Percentiles rank a stretch among this genome's conserved stretches.
phyloP scores from a whole-genome alignment of 2,329 filamentous ascomycete genomes.

The Neofusicoccum sp. region DNA sequence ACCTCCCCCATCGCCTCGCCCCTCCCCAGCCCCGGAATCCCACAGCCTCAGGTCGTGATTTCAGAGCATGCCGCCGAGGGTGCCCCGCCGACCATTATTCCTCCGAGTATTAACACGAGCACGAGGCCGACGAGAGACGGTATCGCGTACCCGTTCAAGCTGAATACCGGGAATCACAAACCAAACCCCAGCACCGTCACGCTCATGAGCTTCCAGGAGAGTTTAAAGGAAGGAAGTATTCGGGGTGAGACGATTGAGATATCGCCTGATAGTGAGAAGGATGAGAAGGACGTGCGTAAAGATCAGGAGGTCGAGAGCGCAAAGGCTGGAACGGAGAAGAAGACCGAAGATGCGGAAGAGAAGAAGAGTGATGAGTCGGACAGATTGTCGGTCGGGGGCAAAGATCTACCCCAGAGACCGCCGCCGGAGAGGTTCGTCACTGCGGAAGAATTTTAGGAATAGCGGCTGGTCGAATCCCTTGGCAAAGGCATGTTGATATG shows the following conservation, averaged over 20 bases:
- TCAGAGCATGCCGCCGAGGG: slow-evolving; percentile 7
- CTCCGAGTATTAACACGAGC: slow-evolving; percentile 51
- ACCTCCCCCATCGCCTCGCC: slow-evolving; percentile 10
- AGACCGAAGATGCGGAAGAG: background rate
- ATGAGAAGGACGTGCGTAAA: background rate
- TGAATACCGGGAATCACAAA: slow-evolving; percentile 41
- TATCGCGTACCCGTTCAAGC: slow-evolving; percentile 70
- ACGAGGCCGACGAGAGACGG: slow-evolving; percentile 67
- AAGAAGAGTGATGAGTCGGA: slow-evolving; percentile 17
- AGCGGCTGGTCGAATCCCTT: background rate
- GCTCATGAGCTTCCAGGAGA: slow-evolving; percentile 14
- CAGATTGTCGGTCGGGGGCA: background rate
- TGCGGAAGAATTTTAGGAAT: slow-evolving; percentile 37
- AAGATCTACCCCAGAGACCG: slow-evolving; percentile 26
- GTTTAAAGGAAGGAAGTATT: background rate
- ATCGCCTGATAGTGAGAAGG: background rate
- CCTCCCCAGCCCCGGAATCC: slow-evolving; percentile 6
- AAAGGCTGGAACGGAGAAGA: too few relatives aligned
- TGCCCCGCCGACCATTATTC: slow-evolving; percentile 38
- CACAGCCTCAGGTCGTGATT: slow-evolving; percentile 10
- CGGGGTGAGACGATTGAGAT: background rate
- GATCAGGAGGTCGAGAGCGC: background rate
- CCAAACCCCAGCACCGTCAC: slow-evolving; percentile 13
- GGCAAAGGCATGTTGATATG: background rate
- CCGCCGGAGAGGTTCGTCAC: slow-evolving; percentile 57